Conservation (phyloP, 176 grass and related monocot genomes). For the Saccharum spontaneum region DNA sequence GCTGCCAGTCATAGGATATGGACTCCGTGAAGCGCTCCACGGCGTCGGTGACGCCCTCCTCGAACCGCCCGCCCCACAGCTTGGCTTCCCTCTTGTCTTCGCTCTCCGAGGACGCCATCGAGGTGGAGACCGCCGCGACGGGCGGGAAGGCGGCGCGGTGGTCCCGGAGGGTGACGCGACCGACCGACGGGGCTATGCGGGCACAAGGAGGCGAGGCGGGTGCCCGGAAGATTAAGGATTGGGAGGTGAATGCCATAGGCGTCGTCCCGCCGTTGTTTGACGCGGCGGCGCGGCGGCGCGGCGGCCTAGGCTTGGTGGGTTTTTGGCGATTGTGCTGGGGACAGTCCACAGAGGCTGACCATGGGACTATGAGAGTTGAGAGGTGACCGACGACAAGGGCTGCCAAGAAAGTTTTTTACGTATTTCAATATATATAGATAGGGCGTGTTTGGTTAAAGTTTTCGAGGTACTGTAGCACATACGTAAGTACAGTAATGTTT, state of each 20-base stretch:
- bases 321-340: neutral
- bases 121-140: constrained; percentile 26
- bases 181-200: neutral
- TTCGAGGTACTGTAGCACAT: too few species aligned
- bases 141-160: constrained; percentile 7
- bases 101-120: constrained; percentile 34
- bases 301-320: neutral
- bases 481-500: too few species aligned
- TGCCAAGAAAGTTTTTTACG: too few species aligned
- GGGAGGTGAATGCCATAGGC: constrained; percentile 43
- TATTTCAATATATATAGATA: too few species aligned
- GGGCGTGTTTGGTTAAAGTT: too few species aligned
- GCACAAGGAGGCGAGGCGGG: neutral
- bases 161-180: neutral
- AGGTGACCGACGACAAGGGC: neutral
- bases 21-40: constrained; percentile 88
- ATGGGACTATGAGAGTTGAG: too few species aligned
- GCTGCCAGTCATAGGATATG: constrained; percentile 83
- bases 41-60: constrained; percentile 76
- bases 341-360: neutral
- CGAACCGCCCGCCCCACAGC: constrained; percentile 77
- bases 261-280: neutral
- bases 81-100: constrained; percentile 65
- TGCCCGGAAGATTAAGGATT: constrained; percentile 39
- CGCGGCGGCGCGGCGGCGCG: constrained; percentile 10